Base-by-base conservation (phyloP, 495 filamentous ascomycete genomes). In the Penicillium atrosanguineum region DNA sequence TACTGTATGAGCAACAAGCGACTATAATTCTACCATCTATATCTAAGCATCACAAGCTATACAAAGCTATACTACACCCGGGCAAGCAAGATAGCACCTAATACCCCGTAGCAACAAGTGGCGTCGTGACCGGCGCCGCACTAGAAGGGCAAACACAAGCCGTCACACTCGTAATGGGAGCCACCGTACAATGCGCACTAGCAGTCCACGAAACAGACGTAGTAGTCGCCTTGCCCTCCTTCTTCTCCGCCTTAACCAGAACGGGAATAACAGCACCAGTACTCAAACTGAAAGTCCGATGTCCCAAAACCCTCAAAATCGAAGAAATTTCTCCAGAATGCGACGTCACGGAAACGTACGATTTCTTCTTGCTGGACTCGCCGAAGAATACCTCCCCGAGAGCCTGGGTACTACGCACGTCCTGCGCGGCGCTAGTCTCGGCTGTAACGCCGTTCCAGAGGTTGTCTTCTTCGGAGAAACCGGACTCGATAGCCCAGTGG, bases 181-280 rank as follows among this genome's bases (percentile, higher is more conserved):
- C 74, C 45, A 60, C 68, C 0, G 69, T 75, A 55, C 82, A 85
- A 52, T 82, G 80, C 21, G 79, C 65, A 56, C 72, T 73, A 16
- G 60, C 52, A 8, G 68, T 69, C 62, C 73, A 83, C 26, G 67
- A 28, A 19, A 65, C 57, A 7, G 68, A 66, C 0, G 76, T 71
- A 6, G 73, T 61, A 18, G 67, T 51, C 4, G 65, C 26, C 31
- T 26, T 29, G 15, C 18, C 21, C 34, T 28, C 25, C 20, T 20
- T 50, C 36, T 60, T 69, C 64, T 81, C 71, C 0, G 83, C 85
- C 59, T 77, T 79, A 8, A 90, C 78, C 40, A 90, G 72, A 23
- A 87, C 85, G 1, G 87, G 85, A 50, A 91, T 88, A 7, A 87
- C 78, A 42, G 83, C 85, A 14, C 87, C 86, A 0, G 87, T 90